phyloP scores from a whole-genome alignment of 352 stramenopile genomes.

The Globisporangium cylindrosporum region DNA sequence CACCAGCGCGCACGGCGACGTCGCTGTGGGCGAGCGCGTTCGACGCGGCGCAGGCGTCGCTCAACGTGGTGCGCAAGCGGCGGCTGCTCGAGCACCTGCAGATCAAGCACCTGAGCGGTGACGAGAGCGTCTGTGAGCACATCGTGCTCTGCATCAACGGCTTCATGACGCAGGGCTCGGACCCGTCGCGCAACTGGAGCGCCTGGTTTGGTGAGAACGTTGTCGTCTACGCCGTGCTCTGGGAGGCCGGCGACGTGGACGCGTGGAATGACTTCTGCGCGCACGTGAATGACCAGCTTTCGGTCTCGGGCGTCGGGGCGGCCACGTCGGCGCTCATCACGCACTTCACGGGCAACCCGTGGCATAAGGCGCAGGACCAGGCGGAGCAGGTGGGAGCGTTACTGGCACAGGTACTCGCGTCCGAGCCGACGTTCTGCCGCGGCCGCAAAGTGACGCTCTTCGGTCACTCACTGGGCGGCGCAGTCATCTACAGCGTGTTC shows the following conservation, averaged over 20 bases:
- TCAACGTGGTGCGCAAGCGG: conserved; percentile 67
- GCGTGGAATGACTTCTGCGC: conserved; percentile 80
- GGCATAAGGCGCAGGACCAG: conserved; percentile 82
- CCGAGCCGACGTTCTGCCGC: conserved; percentile 43
- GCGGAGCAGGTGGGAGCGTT: conserved; percentile 71
- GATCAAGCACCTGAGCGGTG: conserved; percentile 63
- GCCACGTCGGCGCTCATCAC: conserved; percentile 56
- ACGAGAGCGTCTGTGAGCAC: conserved; percentile 49
- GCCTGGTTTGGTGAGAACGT: conserved; percentile 38
- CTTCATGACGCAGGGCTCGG: conserved; percentile 82
- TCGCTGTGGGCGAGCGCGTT: conserved; percentile 70
- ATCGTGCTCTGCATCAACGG: conserved; percentile 82
- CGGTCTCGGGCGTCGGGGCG: conserved; percentile 24
- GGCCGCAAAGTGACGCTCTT: conserved; percentile 63
- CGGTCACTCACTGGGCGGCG: conserved; percentile 76
- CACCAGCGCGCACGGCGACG: conserved; percentile 9
- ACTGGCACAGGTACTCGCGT: conserved; percentile 63
- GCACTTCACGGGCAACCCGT: conserved; percentile 81
- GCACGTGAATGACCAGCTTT: conserved; percentile 67
- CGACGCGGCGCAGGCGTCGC: conserved; percentile 67
- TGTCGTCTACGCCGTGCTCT: conserved; percentile 70
- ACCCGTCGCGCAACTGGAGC: conserved; percentile 63
- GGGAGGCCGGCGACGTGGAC: conserved; percentile 68
- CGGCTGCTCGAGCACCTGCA: conserved; percentile 64
- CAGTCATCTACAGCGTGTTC: conserved; percentile 70